These are phyloP conservation scores for Glycine soja DNA, from an alignment of 306 rosid species.

Conservation along the genomic window DNA sequence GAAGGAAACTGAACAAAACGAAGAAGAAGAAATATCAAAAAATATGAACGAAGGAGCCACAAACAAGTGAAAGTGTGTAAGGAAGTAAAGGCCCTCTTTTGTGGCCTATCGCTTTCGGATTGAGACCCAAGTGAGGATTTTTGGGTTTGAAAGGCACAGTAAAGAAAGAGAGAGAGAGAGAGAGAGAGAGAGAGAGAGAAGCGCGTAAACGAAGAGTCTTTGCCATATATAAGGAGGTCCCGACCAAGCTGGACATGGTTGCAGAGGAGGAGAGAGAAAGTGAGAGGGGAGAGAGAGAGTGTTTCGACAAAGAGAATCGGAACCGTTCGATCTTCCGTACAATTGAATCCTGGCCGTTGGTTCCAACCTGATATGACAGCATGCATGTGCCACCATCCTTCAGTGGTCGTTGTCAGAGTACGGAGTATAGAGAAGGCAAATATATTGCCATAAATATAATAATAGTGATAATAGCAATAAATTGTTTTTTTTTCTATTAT, in stretches of 20 bases:
- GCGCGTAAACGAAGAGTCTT: slow-evolving; percentile 42
- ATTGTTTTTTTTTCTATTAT: neutral
- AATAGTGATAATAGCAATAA: neutral
- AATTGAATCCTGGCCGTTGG: slow-evolving; percentile 47
- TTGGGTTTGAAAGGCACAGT: slow-evolving; percentile 49
- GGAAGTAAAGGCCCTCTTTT: slow-evolving; percentile 54
- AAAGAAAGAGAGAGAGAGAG: slow-evolving; percentile 31
- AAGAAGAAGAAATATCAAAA: slow-evolving; percentile 16
- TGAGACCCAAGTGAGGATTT: slow-evolving; percentile 58
- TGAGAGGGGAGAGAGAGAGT: slow-evolving; percentile 43
- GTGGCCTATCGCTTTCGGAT: slow-evolving; percentile 73
- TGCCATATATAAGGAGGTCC: slow-evolving; percentile 72
- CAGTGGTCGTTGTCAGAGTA: slow-evolving; percentile 91
- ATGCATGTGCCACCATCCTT: slow-evolving; percentile 88
- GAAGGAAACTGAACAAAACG: slow-evolving; percentile 36
- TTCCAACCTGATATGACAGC: slow-evolving; percentile 60
- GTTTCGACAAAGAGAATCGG: slow-evolving; percentile 28
- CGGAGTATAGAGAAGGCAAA: slow-evolving; percentile 53
- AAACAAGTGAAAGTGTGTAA: slow-evolving; percentile 28
- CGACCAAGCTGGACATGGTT: slow-evolving; percentile 72
- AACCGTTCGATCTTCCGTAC: slow-evolving; percentile 57
- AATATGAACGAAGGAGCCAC: slow-evolving; percentile 28
- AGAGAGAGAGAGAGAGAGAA: slow-evolving; percentile 20
- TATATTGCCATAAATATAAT: neutral
- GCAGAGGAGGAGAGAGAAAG: slow-evolving; percentile 59